A percentile compares a stretch with the other conserved stretches of the same genome.
Evolutionary conservation across 495 filamentous ascomycete species (phyloP).

Genomic region (Neurospora tetrasperma): DNA sequence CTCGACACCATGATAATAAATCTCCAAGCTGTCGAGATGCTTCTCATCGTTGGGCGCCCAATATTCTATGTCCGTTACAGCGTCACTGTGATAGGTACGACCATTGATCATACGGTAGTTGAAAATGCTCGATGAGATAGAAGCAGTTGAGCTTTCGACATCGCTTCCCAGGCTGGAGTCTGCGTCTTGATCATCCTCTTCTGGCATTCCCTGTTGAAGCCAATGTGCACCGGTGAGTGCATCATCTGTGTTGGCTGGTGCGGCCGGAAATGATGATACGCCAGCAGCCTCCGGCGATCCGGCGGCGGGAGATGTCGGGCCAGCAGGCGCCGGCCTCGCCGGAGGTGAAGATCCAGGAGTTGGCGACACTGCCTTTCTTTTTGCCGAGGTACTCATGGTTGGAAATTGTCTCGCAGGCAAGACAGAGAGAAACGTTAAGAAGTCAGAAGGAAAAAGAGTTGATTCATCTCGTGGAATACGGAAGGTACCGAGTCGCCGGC

Average conservation of each 20-base stretch:
- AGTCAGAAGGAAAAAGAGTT: neutral
- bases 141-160: conserved; percentile 24
- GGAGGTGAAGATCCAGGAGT: neutral
- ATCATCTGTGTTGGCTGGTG: neutral
- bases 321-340: neutral
- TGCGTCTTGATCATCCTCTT: neutral
- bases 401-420: neutral
- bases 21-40: conserved; percentile 17
- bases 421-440: neutral
- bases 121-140: conserved; percentile 31
- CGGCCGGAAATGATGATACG: neutral
- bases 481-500: neutral
- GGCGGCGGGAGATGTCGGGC: neutral
- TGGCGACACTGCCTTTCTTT: neutral
- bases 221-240: neutral
- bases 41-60: conserved; percentile 22
- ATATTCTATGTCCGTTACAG: neutral
- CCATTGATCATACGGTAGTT: conserved; percentile 31
- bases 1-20: neutral
- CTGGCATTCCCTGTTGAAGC: neutral
- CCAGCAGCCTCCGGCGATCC: neutral
- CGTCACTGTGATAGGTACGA: conserved; percentile 25
- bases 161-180: neutral
- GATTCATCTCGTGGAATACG: neutral
- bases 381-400: neutral